A percentile compares a stretch with the other conserved stretches of the same genome.
Conservation (phyloP, 202 grass and related monocot genomes). For the Carex arenaria region DNA sequence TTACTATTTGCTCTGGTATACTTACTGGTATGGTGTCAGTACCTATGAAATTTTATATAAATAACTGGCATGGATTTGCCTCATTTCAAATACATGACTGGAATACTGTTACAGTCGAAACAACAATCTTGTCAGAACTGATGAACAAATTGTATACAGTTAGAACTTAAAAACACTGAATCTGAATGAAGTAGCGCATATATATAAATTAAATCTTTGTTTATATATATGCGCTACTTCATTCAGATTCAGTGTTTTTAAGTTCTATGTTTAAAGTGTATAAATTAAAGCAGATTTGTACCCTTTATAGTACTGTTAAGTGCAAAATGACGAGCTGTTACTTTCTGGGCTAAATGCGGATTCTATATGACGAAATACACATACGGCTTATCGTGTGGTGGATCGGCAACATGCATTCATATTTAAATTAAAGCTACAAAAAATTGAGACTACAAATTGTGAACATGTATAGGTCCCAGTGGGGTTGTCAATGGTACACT, state of each 20-base stretch:
- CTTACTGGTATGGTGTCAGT: background rate
- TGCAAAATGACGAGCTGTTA: slow-evolving; percentile 6
- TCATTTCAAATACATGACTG: background rate
- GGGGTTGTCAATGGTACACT: no score
- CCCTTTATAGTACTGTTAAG: background rate
- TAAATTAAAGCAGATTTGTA: background rate
- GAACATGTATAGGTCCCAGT: background rate
- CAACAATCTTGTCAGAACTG: background rate
- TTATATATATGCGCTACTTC: no score
- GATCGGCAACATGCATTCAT: background rate
- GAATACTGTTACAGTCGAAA: background rate
- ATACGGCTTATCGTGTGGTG: background rate
- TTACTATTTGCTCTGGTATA: background rate
- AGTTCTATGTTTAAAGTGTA: background rate
- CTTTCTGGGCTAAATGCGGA: background rate
- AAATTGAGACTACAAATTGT: background rate
- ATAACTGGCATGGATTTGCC: background rate
- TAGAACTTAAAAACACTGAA: background rate
- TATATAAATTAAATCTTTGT: no score
- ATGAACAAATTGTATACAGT: background rate
- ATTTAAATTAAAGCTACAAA: background rate
- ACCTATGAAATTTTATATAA: slow-evolving; percentile 6
- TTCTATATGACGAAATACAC: background rate
- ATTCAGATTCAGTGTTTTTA: no score
- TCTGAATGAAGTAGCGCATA: background rate